Percentiles rank a stretch among this genome's conserved stretches.
These are phyloP conservation scores for Berberis vulgaris DNA, from an alignment of 164 flowering plant genomes.

Conservation along the genomic window DNA sequence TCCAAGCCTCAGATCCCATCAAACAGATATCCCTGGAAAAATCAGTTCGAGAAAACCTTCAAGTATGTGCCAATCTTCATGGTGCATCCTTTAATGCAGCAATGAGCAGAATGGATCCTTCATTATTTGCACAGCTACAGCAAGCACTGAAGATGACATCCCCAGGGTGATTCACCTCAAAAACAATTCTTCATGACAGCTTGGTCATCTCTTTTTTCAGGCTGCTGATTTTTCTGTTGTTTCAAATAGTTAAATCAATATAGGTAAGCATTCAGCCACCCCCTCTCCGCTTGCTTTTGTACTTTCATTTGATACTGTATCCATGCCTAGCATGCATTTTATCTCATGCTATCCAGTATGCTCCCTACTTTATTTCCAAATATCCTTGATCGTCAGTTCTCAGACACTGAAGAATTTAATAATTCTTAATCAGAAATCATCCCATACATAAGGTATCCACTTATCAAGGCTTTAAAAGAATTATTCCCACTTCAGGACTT, in stretches of 20 bases:
- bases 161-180: background rate
- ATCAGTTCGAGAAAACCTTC: conserved; percentile 77
- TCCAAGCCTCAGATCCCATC: conserved; percentile 75
- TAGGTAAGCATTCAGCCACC: background rate
- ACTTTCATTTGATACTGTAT: no score
- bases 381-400: no score
- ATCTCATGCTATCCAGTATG: no score
- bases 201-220: background rate
- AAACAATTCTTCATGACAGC: conserved; percentile 1
- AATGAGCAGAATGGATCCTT: conserved; percentile 71
- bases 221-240: background rate
- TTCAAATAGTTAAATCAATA: background rate
- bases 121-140: conserved; percentile 67
- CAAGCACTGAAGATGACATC: conserved; percentile 75
- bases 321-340: no score
- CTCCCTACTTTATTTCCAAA: no score
- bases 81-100: conserved; percentile 79
- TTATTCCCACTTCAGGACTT: no score
- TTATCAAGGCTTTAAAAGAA: no score
- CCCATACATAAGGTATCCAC: no score
- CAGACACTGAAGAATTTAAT: no score
- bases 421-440: no score
- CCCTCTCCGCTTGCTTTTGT: no score
- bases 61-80: conserved; percentile 78
- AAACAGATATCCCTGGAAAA: conserved; percentile 64